These are phyloP conservation scores for Colletotrichum nymphaeae DNA, from an alignment of 2,329 filamentous ascomycete genomes.

Conservation along the genomic window DNA sequence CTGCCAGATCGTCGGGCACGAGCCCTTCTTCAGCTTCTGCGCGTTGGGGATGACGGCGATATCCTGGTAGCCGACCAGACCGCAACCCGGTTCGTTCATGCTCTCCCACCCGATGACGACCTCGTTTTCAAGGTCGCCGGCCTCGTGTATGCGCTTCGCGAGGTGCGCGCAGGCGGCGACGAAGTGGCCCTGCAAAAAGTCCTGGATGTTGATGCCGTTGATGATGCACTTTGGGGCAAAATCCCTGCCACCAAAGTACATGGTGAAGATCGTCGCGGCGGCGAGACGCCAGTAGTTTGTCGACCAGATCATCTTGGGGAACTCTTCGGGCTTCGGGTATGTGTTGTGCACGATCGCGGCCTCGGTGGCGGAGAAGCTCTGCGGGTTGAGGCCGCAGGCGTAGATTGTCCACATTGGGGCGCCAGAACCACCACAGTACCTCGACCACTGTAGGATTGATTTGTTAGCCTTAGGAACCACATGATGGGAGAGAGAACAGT, in stretches of 20 bases:
- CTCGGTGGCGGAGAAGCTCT: constrained; percentile 86
- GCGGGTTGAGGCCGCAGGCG: constrained; percentile 89
- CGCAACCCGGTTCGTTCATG: constrained; percentile 93
- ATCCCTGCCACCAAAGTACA: constrained; percentile 91
- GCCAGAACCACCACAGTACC: constrained; percentile 92
- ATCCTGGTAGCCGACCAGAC: constrained; percentile 85
- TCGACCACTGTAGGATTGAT: constrained; percentile 78
- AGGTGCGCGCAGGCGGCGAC: constrained; percentile 83
- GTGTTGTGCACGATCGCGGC: constrained; percentile 96
- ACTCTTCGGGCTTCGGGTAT: constrained; percentile 84
- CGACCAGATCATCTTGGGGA: constrained; percentile 99
- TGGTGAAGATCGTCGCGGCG: constrained; percentile 89
- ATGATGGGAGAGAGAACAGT: neutral
- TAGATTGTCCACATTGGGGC: constrained; percentile 98
- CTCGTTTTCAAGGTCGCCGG: constrained; percentile 86
- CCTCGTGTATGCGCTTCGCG: constrained; percentile 86
- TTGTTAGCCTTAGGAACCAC: neutral
- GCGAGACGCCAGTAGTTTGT: constrained; percentile 94
- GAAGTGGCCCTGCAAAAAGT: constrained; percentile 91
- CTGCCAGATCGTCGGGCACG: constrained; percentile 94
- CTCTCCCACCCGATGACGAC: constrained; percentile 96
- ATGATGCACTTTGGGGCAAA: constrained; percentile 98
- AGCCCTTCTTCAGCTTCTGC: constrained; percentile 92
- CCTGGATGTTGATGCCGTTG: constrained; percentile 94
- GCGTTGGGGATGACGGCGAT: constrained; percentile 85